phyloP scores from a whole-genome alignment of 2,329 filamentous ascomycete genomes.

The Fusarium sambucinum region DNA sequence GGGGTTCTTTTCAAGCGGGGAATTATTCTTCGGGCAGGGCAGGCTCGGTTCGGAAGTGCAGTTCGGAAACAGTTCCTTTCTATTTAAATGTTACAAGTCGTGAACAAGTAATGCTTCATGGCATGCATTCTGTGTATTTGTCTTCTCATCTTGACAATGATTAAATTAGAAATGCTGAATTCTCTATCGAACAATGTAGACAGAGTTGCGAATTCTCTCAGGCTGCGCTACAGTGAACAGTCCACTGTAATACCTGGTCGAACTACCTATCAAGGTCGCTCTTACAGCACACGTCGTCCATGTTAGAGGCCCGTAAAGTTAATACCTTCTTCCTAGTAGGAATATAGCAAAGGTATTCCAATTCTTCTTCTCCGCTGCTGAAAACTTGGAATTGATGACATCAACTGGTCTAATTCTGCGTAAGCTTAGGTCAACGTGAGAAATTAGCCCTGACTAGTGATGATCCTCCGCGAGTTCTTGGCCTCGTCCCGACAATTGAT shows the following conservation, averaged over 20 bases:
- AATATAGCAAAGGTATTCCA: background rate
- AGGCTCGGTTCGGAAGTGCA: background rate
- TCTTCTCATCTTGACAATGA: background rate
- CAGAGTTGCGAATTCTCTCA: background rate
- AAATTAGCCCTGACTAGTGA: constrained; percentile 3
- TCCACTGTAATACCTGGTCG: background rate
- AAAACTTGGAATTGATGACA: background rate
- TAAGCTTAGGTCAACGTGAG: background rate
- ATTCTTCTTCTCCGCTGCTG: background rate
- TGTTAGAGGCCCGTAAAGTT: background rate
- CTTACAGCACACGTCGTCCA: background rate
- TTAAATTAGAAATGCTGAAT: too few relatives aligned
- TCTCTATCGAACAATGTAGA: accelerated
- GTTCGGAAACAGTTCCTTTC: too few relatives aligned
- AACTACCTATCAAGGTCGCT: too few relatives aligned
- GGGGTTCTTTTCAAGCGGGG: background rate
- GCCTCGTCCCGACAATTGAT: too few relatives aligned
- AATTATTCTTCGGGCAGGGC: background rate
- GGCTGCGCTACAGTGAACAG: background rate
- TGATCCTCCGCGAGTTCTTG: background rate
- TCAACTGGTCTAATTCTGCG: background rate
- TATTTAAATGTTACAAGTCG: too few relatives aligned
- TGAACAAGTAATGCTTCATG: background rate
- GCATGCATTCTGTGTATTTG: background rate
- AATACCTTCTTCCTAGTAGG: background rate